Base-by-base conservation (phyloP, 768 basidiomycete genomes). In the Scleroderma bovista region DNA sequence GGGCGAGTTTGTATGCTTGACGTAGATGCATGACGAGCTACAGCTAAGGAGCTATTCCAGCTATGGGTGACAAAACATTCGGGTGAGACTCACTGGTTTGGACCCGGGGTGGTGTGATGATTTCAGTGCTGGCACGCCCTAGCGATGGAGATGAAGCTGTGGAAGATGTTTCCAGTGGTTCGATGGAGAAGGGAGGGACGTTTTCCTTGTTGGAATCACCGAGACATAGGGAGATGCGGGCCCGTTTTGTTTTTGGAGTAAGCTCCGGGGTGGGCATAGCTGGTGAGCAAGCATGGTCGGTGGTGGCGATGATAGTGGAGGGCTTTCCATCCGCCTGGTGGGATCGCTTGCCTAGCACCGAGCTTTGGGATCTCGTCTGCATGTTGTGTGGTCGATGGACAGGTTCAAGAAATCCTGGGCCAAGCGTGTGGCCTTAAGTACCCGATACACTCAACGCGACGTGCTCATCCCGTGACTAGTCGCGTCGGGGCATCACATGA, bases 191-290 rank as follows among this genome's bases (percentile, higher is more conserved):
- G 2, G 86, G 86, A n/a, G 86, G 83, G 16, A 88, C 74, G 57
- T 88, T 88, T 65, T 88, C 86, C 71, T 88, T 88, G 66, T 88
- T 88, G 20, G 73, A 71, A 45, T 81, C 79, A 37, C 75, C 79
- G 29, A 63, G 52, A 6, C 64, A 65, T 15, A 63, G 60, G 15
- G 76, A 73, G 16, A 75, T 78, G 46, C 80, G 77, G 39, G 75
- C 68, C 47, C 86, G 84, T 69, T 88, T 88, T 32, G 78, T 71
- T 57, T 76, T 78, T 17, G 86, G 85, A 8, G 79, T 81, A 26
- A 72, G 68, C 53, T 85, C 81, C 6, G 85, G 84, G 0, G 84
- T 83, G 24, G 47, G 46, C 16, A 52, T 43, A 20, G 38, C 36
- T 19, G 41, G 58, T 12, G 47, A 42, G 41, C 47, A 6, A 6